Conservation (phyloP, 129 eudicot genomes). For the Flaveria robusta region DNA sequence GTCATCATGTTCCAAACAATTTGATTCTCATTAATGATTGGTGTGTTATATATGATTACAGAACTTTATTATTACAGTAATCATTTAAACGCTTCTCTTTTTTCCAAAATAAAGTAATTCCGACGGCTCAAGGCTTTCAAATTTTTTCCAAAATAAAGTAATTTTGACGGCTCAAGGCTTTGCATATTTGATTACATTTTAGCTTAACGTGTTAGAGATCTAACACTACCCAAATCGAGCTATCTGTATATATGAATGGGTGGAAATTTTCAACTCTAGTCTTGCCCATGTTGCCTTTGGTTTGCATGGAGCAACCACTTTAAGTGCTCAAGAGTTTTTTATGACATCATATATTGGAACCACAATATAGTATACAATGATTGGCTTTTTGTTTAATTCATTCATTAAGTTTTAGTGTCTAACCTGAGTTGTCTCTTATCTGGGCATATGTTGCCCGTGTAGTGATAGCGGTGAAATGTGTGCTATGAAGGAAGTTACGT, state of each 20-base stretch:
- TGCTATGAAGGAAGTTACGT: constrained; percentile 99
- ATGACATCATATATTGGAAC: constrained; percentile 13
- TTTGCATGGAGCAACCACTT: background rate
- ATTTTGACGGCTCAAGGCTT: background rate
- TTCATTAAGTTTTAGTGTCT: constrained; percentile 12
- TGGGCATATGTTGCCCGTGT: constrained; percentile 32
- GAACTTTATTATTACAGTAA: background rate
- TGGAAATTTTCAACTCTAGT: background rate
- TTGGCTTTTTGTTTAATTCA: background rate
- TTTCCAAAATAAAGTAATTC: background rate
- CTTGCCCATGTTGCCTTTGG: background rate
- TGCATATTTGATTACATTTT: background rate
- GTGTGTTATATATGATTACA: background rate
- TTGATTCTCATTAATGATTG: background rate
- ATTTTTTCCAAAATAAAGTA: background rate
- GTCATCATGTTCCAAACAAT: too few species aligned
- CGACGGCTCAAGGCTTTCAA: background rate
- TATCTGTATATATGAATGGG: background rate
- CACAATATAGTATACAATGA: constrained; percentile 1
- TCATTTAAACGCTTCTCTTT: background rate
- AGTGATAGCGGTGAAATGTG: constrained; percentile 99
- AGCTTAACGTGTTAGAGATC: background rate
- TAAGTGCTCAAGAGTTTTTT: background rate
- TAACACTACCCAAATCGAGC: background rate
- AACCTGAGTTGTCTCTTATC: constrained; percentile 26